A percentile compares a stretch with the other conserved stretches of the same genome.
Evolutionary conservation across 768 basidiomycete species (phyloP).

Genomic region (Rhizopogon salebrosus): DNA sequence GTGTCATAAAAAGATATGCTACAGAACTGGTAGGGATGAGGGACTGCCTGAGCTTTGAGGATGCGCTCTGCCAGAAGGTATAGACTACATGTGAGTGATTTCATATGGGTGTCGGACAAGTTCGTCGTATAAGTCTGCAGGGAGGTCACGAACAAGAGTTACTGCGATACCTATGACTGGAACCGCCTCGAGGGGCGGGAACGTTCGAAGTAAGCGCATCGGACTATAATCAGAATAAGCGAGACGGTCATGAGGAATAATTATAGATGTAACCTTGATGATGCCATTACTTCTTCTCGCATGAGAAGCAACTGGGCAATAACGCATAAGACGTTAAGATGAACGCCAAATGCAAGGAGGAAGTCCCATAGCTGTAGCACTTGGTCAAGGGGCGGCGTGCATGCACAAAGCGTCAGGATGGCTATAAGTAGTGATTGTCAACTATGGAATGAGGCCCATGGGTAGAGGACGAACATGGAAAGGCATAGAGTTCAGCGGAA

Average conservation of each 20-base stretch:
- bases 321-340: conserved; percentile 93
- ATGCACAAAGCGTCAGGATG: conserved; percentile 91
- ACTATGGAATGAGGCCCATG: not conserved
- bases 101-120: conserved; percentile 86
- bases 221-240: conserved; percentile 49
- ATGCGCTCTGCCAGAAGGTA: not conserved
- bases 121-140: conserved; percentile 81
- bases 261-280: conserved; percentile 60
- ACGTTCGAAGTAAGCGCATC: conserved; percentile 90
- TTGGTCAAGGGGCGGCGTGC: conserved; percentile 93
- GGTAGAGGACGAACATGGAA: conserved; percentile 67
- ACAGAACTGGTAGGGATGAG: conserved; percentile 11
- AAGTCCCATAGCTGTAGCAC: conserved; percentile 97
- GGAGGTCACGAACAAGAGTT: conserved; percentile 88
- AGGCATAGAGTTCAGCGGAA: conserved; percentile 94
- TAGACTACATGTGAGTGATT: conserved; percentile 16
- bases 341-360: conserved; percentile 91
- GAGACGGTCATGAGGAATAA: not conserved
- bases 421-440: conserved; percentile 40
- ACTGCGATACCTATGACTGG: conserved; percentile 91
- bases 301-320: conserved; percentile 93
- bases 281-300: conserved; percentile 84
- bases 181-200: conserved; percentile 85
- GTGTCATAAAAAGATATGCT: conserved; percentile 14
- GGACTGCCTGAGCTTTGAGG: conserved; percentile 8